These are phyloP conservation scores for Glutinoglossum americanum DNA, from an alignment of 495 filamentous ascomycete genomes.

Conservation along the genomic window DNA sequence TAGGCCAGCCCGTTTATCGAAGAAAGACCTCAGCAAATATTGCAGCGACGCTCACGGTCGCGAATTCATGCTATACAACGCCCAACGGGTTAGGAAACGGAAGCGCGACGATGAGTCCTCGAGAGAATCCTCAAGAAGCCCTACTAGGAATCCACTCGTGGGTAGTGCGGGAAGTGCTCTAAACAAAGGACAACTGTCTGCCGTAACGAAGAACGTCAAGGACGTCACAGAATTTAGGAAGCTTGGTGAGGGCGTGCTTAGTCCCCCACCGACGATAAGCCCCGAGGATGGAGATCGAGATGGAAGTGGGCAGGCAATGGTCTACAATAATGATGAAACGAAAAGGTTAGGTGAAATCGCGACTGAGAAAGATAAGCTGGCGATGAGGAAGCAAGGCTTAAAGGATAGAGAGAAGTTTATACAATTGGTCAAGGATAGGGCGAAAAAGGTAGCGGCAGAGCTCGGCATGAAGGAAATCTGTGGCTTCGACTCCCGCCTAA, in stretches of 20 bases:
- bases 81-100: neutral
- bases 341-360: neutral
- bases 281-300: neutral
- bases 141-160: slow-evolving; percentile 18
- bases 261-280: slow-evolving; percentile 4
- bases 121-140: neutral
- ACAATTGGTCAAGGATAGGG: neutral
- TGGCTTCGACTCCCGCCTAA: slow-evolving; percentile 5
- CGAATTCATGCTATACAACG: slow-evolving; percentile 27
- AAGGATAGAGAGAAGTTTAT: neutral
- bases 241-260: slow-evolving; percentile 25
- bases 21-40: slow-evolving; percentile 37
- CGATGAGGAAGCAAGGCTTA: neutral
- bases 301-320: neutral
- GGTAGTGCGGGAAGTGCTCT: slow-evolving; percentile 35
- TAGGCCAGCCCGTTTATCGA: slow-evolving; percentile 31
- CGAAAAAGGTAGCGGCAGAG: neutral
- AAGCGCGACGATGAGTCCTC: neutral
- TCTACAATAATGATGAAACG: neutral
- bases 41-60: slow-evolving; percentile 44
- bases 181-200: slow-evolving; percentile 33
- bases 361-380: neutral
- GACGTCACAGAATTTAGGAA: slow-evolving; percentile 31
- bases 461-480: slow-evolving; percentile 1
- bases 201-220: slow-evolving; percentile 24